Conservation (phyloP, 140 eudicot genomes). For the Bidens hawaiensis region DNA sequence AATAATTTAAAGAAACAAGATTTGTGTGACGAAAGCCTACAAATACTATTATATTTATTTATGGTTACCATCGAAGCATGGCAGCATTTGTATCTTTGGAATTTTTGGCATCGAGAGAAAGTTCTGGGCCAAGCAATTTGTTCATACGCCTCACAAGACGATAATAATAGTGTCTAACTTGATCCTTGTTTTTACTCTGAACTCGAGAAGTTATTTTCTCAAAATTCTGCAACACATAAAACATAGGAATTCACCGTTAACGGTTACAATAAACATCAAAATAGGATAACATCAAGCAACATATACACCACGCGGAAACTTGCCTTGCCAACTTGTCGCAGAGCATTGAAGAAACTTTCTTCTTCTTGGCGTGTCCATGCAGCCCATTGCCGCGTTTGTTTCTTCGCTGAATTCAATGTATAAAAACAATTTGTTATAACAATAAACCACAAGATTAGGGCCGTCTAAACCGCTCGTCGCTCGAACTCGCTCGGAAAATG, state of each 20-base stretch:
- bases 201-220: slow-evolving; percentile 87
- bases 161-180: slow-evolving; percentile 96
- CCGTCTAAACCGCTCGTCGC: no score
- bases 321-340: slow-evolving; percentile 98
- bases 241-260: not conserved
- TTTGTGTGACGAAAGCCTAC: not conserved
- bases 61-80: not conserved
- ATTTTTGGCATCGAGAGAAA: not conserved
- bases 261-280: not conserved
- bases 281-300: not conserved
- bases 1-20: not conserved
- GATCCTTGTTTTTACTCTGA: slow-evolving; percentile 91
- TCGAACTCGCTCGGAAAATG: no score
- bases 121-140: not conserved
- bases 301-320: slow-evolving; percentile 19
- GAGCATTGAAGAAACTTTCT: slow-evolving; percentile 78
- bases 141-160: slow-evolving; percentile 78
- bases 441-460: not conserved
- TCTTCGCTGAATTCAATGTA: slow-evolving; percentile 45
- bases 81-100: not conserved
- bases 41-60: not conserved
- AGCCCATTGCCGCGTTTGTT: slow-evolving; percentile 91
- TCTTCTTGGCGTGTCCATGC: slow-evolving; percentile 97
- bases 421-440: not conserved
- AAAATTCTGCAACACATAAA: slow-evolving; percentile 54